These are phyloP conservation scores for Acrodontium crateriforme DNA, from an alignment of 2,329 filamentous ascomycete genomes.

Conservation along the genomic window DNA sequence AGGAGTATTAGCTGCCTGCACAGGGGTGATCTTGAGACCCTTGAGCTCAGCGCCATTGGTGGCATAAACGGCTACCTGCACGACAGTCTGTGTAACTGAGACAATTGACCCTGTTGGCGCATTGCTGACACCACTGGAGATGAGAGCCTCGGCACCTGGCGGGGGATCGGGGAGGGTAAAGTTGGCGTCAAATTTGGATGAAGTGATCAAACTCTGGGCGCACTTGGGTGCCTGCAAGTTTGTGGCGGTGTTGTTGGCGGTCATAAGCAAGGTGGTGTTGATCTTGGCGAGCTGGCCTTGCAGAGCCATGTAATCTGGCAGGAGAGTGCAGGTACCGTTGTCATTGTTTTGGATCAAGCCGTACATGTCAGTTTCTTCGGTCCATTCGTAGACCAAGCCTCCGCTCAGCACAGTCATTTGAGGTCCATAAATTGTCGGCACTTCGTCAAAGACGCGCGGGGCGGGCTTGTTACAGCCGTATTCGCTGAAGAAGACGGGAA, in stretches of 20 bases:
- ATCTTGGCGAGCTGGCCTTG: conserved; percentile 61
- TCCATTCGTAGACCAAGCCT: conserved; percentile 70
- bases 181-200: conserved; percentile 56
- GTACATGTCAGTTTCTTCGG: conserved; percentile 51
- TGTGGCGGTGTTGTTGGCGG: conserved; percentile 43
- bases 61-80: conserved; percentile 44
- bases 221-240: conserved; percentile 49
- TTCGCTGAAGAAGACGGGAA: conserved; percentile 74
- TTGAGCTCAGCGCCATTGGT: conserved; percentile 44
- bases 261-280: conserved; percentile 54
- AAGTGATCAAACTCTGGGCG: conserved; percentile 50
- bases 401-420: conserved; percentile 63
- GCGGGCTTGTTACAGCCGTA: conserved; percentile 61
- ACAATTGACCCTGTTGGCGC: conserved; percentile 46
- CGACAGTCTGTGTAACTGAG: conserved; percentile 40
- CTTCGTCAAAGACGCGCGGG: conserved; percentile 66
- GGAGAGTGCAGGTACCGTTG: conserved; percentile 30
- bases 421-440: conserved; percentile 54
- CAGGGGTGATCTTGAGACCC: conserved; percentile 45
- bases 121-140: conserved; percentile 58
- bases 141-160: conserved; percentile 53
- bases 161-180: conserved; percentile 64
- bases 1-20: conserved; percentile 43
- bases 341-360: conserved; percentile 33
- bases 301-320: conserved; percentile 49